Conservation (phyloP, 2,329 filamentous ascomycete species). For the Chaetothyriales sp. region DNA sequence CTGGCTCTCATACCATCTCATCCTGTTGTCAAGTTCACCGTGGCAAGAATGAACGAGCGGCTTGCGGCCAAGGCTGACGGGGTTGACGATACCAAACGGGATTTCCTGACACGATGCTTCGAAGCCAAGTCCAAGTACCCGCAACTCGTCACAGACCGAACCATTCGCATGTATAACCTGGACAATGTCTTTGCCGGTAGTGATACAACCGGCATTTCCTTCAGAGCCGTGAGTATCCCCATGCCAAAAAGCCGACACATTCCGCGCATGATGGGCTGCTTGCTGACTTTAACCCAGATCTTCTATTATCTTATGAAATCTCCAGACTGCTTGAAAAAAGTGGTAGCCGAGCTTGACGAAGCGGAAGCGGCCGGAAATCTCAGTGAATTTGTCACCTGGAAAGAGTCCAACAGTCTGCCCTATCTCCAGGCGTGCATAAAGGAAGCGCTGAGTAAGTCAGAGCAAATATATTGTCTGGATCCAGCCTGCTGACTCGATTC, state of each 20-base stretch:
- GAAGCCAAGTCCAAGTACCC: slow-evolving; percentile 9
- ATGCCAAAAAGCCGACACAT: neutral
- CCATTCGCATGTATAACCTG: slow-evolving; percentile 6
- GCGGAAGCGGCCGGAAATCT: slow-evolving; percentile 6
- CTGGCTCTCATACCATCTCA: slow-evolving; percentile 54
- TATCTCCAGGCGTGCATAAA: slow-evolving; percentile 13
- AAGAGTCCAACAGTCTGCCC: slow-evolving; percentile 6
- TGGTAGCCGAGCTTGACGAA: slow-evolving; percentile 9
- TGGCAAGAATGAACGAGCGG: slow-evolving; percentile 50
- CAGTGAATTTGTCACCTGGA: slow-evolving; percentile 7
- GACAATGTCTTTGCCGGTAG: slow-evolving; percentile 11
- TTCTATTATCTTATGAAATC: slow-evolving; percentile 35
- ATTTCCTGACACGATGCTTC: slow-evolving; percentile 7
- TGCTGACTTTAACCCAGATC: neutral
- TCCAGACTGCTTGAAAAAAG: slow-evolving; percentile 3
- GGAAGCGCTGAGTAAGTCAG: slow-evolving; percentile 11
- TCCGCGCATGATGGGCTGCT: too few species aligned
- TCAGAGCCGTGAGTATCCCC: slow-evolving; percentile 7
- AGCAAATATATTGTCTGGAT: too few species aligned
- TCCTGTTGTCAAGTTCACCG: slow-evolving; percentile 55
- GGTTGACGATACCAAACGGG: slow-evolving; percentile 2
- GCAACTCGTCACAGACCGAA: slow-evolving; percentile 7
- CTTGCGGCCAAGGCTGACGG: slow-evolving; percentile 22
- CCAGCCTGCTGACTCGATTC: too few species aligned
- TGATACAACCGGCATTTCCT: slow-evolving; percentile 11